A percentile compares a stretch with the other conserved stretches of the same genome.
Evolutionary conservation across 2,329 filamentous ascomycete species (phyloP).

Genomic region (Byssothecium circinans): DNA sequence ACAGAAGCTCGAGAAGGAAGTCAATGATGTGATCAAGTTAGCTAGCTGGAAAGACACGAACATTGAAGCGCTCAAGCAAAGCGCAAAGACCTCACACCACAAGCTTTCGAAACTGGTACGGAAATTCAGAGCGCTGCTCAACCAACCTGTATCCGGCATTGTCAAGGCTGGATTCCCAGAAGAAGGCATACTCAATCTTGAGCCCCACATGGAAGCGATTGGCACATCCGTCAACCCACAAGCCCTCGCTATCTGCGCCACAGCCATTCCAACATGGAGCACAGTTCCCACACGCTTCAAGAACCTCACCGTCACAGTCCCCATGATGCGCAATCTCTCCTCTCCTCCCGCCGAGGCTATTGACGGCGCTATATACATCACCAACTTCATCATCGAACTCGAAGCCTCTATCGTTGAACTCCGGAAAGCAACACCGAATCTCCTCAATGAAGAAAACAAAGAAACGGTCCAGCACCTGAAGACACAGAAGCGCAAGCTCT

Average conservation of each 20-base stretch:
- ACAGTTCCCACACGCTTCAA: constrained; percentile 65
- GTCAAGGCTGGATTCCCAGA: constrained; percentile 38
- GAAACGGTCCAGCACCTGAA: constrained; percentile 84
- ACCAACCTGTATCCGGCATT: constrained; percentile 71
- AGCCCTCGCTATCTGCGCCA: constrained; percentile 25
- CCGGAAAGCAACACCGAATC: constrained; percentile 77
- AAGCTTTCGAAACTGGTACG: constrained; percentile 90
- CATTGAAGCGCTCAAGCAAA: constrained; percentile 84
- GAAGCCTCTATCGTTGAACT: constrained; percentile 70
- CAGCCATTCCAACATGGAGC: constrained; percentile 33
- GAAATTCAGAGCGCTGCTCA: constrained; percentile 81
- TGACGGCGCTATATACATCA: constrained; percentile 62
- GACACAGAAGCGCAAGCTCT: constrained; percentile 83
- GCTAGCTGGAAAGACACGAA: constrained; percentile 99
- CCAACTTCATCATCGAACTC: constrained; percentile 70
- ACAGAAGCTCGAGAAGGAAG: constrained; percentile 78
- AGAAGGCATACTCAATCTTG: constrained; percentile 13
- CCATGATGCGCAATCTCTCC: constrained; percentile 71
- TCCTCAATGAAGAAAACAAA: constrained; percentile 86
- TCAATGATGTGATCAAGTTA: constrained; percentile 89
- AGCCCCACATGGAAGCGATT: constrained; percentile 15
- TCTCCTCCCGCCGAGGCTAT: constrained; percentile 55
- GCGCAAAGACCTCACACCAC: constrained; percentile 83
- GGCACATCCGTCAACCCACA: constrained; percentile 15
- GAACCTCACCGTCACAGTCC: constrained; percentile 69